Conservation (phyloP, 768 basidiomycete genomes). For the Holtermannia corniformis region DNA sequence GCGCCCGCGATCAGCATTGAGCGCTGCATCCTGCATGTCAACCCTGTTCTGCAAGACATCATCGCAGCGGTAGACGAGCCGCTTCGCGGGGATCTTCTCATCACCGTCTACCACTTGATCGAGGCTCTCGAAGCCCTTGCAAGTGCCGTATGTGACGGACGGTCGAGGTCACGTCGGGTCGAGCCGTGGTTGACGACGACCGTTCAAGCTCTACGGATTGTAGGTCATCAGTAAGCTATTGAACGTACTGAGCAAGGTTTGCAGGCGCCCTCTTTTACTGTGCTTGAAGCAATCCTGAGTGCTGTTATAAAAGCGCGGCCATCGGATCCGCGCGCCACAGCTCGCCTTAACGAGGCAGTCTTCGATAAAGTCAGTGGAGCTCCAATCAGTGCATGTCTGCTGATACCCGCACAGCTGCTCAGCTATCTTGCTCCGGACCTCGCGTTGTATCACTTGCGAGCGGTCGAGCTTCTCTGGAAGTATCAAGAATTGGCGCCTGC, state of each 20-base stretch:
- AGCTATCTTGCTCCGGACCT: slow-evolving; percentile 60
- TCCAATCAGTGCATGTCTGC: slow-evolving; percentile 16
- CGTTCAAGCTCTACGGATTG: too few species aligned
- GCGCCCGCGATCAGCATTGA: too few species aligned
- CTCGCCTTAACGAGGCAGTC: neutral
- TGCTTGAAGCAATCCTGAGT: slow-evolving; percentile 57
- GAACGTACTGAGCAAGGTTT: slow-evolving; percentile 7
- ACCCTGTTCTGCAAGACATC: too few species aligned
- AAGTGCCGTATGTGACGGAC: too few species aligned
- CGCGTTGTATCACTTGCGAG: slow-evolving; percentile 67
- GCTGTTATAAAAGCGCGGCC: slow-evolving; percentile 44
- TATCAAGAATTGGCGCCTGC: slow-evolving; percentile 25
- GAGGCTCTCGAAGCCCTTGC: too few species aligned
- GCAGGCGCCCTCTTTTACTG: slow-evolving; percentile 57
- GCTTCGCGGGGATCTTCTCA: too few species aligned
- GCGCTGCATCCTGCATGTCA: too few species aligned
- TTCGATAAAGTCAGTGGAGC: slow-evolving; percentile 39
- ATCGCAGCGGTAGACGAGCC: too few species aligned
- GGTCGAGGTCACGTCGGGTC: too few species aligned
- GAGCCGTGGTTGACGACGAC: too few species aligned
- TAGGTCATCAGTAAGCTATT: slow-evolving; percentile 49
- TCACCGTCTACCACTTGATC: too few species aligned
- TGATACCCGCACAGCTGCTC: slow-evolving; percentile 50
- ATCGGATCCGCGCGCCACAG: too few species aligned
- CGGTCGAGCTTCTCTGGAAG: slow-evolving; percentile 71